phyloP scores from a whole-genome alignment of 2,329 filamentous ascomycete genomes.

The Exophiala aquamarina region DNA sequence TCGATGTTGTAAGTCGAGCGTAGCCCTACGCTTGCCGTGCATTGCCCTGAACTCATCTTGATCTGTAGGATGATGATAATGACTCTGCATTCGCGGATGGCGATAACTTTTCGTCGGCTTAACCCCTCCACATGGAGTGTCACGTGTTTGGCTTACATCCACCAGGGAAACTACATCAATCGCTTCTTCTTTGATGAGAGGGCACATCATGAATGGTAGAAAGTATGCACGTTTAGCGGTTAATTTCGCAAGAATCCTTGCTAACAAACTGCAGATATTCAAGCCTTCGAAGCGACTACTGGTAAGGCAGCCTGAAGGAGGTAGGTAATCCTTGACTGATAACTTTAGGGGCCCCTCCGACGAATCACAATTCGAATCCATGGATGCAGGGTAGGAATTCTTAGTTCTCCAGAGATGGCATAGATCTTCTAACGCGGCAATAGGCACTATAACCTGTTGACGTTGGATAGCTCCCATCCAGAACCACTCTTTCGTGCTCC shows the following conservation, averaged over 20 bases:
- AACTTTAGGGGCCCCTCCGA: slow-evolving; percentile 12
- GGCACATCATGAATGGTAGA: slow-evolving; percentile 30
- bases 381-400: slow-evolving; percentile 25
- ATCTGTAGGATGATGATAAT: slow-evolving; percentile 6
- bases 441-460: slow-evolving; percentile 22
- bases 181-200: slow-evolving; percentile 27
- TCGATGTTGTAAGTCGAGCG: slow-evolving; percentile 1
- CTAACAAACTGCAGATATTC: slow-evolving; percentile 23
- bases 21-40: not conserved
- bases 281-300: slow-evolving; percentile 22
- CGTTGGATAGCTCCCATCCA: slow-evolving; percentile 22
- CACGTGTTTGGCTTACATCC: not conserved
- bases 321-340: not conserved
- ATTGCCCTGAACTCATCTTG: not conserved
- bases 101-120: slow-evolving; percentile 13
- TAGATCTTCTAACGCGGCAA: not conserved
- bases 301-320: slow-evolving; percentile 9
- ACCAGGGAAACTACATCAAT: slow-evolving; percentile 31
- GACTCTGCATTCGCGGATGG: slow-evolving; percentile 15
- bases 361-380: slow-evolving; percentile 29
- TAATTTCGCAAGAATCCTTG: not conserved
- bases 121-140: not conserved
- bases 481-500: slow-evolving; percentile 26
- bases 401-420: not conserved
- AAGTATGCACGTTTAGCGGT: not conserved